A percentile compares a stretch with the other conserved stretches of the same genome.
These are phyloP conservation scores for Cymodocea nodosa DNA, from an alignment of 116 monocot species.

Conservation along the genomic window DNA sequence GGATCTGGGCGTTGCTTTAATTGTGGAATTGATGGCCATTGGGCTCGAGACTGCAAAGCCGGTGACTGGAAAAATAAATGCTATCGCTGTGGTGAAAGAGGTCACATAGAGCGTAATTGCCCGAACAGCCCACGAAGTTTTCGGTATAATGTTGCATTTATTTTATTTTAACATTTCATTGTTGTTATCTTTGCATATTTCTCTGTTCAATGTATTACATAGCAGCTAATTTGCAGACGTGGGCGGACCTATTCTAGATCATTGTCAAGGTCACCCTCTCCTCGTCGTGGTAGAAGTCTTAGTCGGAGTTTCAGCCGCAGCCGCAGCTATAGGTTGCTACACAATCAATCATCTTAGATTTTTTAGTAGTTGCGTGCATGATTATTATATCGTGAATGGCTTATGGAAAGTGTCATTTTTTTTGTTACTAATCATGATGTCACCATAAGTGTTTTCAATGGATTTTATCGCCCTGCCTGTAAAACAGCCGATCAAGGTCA, in stretches of 20 bases:
- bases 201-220: too few relatives aligned
- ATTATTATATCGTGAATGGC: too few relatives aligned
- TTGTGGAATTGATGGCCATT: slow-evolving; percentile 95
- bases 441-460: neutral
- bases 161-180: neutral
- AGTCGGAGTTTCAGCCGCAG: slow-evolving; percentile 67
- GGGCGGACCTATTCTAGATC: slow-evolving; percentile 67
- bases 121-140: slow-evolving; percentile 82
- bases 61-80: slow-evolving; percentile 99
- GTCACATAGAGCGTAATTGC: slow-evolving; percentile 91
- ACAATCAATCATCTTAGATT: too few relatives aligned
- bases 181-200: too few relatives aligned
- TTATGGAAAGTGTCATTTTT: too few relatives aligned
- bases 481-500: slow-evolving; percentile 58
- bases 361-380: too few relatives aligned
- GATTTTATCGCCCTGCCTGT: neutral
- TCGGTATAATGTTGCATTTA: slow-evolving; percentile 17
- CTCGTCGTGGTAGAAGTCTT: slow-evolving; percentile 56
- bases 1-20: slow-evolving; percentile 96
- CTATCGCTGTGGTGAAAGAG: slow-evolving; percentile 95
- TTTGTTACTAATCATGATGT: neutral
- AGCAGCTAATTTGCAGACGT: slow-evolving; percentile 19
- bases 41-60: slow-evolving; percentile 96
- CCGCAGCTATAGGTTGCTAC: slow-evolving; percentile 61
- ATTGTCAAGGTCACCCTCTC: slow-evolving; percentile 32